Percentiles rank a stretch among this genome's conserved stretches.
These are phyloP conservation scores for Tothia fuscella DNA, from an alignment of 2,329 filamentous ascomycete genomes.

Conservation along the genomic window DNA sequence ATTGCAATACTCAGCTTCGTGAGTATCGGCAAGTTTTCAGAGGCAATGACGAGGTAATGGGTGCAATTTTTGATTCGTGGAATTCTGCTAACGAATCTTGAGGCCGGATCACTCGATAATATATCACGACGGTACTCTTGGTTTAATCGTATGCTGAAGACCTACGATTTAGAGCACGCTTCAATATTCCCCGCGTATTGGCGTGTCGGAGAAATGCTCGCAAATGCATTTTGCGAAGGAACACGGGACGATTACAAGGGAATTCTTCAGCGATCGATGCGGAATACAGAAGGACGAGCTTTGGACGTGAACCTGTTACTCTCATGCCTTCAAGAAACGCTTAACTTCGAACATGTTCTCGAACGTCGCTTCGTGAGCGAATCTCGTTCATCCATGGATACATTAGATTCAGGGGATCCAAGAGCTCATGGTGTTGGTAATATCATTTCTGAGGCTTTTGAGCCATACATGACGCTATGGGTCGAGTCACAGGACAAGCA, in stretches of 20 bases:
- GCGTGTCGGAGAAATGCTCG: slow-evolving; percentile 81
- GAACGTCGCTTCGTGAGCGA: slow-evolving; percentile 67
- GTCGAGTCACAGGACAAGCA: slow-evolving; percentile 92
- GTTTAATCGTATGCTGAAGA: slow-evolving; percentile 93
- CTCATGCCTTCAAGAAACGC: slow-evolving; percentile 83
- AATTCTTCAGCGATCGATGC: slow-evolving; percentile 79
- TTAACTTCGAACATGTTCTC: slow-evolving; percentile 89
- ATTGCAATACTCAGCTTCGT: slow-evolving; percentile 90
- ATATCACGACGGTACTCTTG: slow-evolving; percentile 90
- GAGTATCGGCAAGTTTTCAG: slow-evolving; percentile 95
- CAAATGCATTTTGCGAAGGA: slow-evolving; percentile 87
- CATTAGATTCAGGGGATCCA: slow-evolving; percentile 76
- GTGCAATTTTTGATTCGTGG: slow-evolving; percentile 3
- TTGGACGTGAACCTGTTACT: slow-evolving; percentile 84
- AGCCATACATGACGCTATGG: slow-evolving; percentile 94
- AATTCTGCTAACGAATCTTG: slow-evolving; percentile 13
- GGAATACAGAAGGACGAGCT: slow-evolving; percentile 61
- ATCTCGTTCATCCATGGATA: slow-evolving; percentile 76
- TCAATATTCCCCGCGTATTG: slow-evolving; percentile 76
- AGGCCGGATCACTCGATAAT: slow-evolving; percentile 86
- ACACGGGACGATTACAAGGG: slow-evolving; percentile 92
- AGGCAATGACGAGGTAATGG: slow-evolving; percentile 66
- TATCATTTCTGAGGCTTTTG: slow-evolving; percentile 90
- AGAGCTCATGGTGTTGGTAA: slow-evolving; percentile 70
- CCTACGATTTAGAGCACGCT: slow-evolving; percentile 87